Percentiles rank a stretch among this genome's conserved stretches.
phyloP scores from a whole-genome alignment of 108 stramenopile genomes.

The Bacterosira constricta region DNA sequence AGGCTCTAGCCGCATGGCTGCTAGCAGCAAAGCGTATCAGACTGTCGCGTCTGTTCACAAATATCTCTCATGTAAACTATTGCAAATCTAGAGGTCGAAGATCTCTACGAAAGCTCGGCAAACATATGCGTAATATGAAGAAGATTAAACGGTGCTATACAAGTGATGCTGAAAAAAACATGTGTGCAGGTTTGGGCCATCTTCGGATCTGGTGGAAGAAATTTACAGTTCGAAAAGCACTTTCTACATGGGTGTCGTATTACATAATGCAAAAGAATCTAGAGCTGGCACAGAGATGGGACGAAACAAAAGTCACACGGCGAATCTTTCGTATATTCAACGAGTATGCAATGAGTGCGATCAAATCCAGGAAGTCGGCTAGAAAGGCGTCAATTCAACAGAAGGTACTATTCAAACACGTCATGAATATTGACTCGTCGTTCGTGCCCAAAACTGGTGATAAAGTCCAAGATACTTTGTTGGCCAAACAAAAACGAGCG shows the following conservation, averaged over 20 bases:
- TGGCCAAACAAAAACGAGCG: conserved; percentile 3
- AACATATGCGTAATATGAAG: not conserved
- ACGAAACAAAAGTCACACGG: not conserved
- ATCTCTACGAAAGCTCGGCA: not conserved
- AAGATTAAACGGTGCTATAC: conserved; percentile 11
- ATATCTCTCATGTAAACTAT: not conserved
- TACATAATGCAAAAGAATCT: not conserved
- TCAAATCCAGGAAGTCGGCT: not conserved
- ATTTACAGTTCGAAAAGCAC: conserved; percentile 3
- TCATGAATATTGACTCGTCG: not conserved
- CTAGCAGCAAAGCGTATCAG: conserved; percentile 1
- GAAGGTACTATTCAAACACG: not conserved
- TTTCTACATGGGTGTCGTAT: conserved; percentile 14
- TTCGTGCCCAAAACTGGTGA: not conserved
- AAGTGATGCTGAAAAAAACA: conserved; percentile 21
- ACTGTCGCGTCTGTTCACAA: not conserved
- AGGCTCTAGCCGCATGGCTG: conserved; percentile 7
- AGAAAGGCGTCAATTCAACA: conserved; percentile 21
- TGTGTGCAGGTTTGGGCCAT: conserved; percentile 12
- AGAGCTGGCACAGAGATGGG: conserved; percentile 14
- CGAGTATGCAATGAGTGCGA: not conserved
- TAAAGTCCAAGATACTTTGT: not conserved
- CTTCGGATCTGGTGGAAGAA: conserved; percentile 7
- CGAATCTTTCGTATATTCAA: not conserved
- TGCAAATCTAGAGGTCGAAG: not conserved